These are phyloP conservation scores for Hypoxylon sp. DNA, from an alignment of 2,329 filamentous ascomycete genomes.

Conservation along the genomic window DNA sequence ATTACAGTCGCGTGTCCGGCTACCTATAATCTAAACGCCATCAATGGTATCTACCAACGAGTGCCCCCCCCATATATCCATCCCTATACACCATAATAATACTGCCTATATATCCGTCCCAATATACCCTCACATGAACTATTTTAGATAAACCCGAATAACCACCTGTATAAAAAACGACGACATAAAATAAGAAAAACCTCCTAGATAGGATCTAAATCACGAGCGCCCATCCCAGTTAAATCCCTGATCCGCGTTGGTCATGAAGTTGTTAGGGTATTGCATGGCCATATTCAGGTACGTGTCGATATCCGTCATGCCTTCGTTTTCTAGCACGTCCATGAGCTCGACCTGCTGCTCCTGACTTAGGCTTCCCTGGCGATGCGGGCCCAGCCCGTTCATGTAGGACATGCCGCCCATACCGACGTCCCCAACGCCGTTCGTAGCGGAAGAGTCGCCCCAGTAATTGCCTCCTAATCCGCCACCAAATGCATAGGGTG, in stretches of 20 bases:
- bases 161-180: constrained; percentile 3
- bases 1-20: neutral
- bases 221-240: constrained; percentile 22
- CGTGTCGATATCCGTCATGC: constrained; percentile 67
- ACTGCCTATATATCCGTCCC: too few relatives aligned
- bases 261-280: constrained; percentile 26
- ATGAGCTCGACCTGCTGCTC: constrained; percentile 86
- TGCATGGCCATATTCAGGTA: constrained; percentile 60
- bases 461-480: constrained; percentile 48
- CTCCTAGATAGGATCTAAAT: constrained; percentile 6
- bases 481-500: constrained; percentile 53
- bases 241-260: constrained; percentile 17
- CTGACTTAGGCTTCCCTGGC: constrained; percentile 76
- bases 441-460: constrained; percentile 39
- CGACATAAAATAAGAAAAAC: constrained; percentile 5
- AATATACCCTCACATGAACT: constrained; percentile 27
- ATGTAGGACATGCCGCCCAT: constrained; percentile 39
- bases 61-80: too few relatives aligned
- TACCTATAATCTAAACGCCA: constrained; percentile 26
- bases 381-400: constrained; percentile 53
- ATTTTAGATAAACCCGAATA: constrained; percentile 3
- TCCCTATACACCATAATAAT: too few relatives aligned
- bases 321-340: constrained; percentile 77
- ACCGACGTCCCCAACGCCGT: constrained; percentile 40
- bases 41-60: constrained; percentile 35